A percentile compares a stretch with the other conserved stretches of the same genome.
phyloP scores from a whole-genome alignment of 1,284 basidiomycete genomes.

The Earliella scabrosa region DNA sequence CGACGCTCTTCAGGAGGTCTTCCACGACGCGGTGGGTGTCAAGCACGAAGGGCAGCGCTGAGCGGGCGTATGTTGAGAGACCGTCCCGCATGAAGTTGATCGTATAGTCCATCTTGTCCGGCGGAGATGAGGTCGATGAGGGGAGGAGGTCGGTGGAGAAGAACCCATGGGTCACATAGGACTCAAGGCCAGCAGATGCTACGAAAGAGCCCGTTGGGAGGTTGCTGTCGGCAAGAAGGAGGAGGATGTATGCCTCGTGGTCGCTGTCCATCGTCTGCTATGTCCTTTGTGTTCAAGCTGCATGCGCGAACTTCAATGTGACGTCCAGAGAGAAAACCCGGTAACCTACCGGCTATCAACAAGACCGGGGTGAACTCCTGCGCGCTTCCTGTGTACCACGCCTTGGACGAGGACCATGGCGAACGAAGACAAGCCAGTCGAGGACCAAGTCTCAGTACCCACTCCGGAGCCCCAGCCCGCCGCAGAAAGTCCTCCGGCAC shows the following conservation, averaged over 20 bases:
- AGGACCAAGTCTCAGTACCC: neutral
- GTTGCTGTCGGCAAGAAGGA: slow-evolving; percentile 81
- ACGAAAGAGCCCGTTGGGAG: slow-evolving; percentile 87
- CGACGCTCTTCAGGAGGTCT: slow-evolving; percentile 1
- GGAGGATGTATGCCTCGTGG: slow-evolving; percentile 66
- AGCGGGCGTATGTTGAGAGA: slow-evolving; percentile 74
- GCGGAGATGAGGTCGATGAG: slow-evolving; percentile 36
- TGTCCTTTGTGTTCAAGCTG: too few relatives aligned
- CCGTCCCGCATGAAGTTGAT: slow-evolving; percentile 73
- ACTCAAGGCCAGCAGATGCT: slow-evolving; percentile 92
- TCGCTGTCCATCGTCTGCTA: slow-evolving; percentile 37
- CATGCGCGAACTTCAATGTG: too few relatives aligned
- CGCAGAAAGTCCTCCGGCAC: slow-evolving; percentile 5
- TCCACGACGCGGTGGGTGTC: slow-evolving; percentile 60
- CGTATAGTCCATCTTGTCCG: slow-evolving; percentile 40
- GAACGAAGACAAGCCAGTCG: slow-evolving; percentile 11
- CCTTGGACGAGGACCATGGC: too few relatives aligned
- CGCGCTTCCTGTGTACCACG: too few relatives aligned
- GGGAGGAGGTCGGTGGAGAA: slow-evolving; percentile 35
- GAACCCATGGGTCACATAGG: slow-evolving; percentile 88
- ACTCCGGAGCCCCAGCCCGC: neutral
- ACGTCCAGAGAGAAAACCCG: too few relatives aligned
- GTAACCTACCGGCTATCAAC: too few relatives aligned
- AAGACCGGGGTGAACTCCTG: too few relatives aligned
- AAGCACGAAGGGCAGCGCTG: slow-evolving; percentile 77